These are phyloP conservation scores for Eleusine indica DNA, from an alignment of 176 grass and related monocot species.

Conservation along the genomic window DNA sequence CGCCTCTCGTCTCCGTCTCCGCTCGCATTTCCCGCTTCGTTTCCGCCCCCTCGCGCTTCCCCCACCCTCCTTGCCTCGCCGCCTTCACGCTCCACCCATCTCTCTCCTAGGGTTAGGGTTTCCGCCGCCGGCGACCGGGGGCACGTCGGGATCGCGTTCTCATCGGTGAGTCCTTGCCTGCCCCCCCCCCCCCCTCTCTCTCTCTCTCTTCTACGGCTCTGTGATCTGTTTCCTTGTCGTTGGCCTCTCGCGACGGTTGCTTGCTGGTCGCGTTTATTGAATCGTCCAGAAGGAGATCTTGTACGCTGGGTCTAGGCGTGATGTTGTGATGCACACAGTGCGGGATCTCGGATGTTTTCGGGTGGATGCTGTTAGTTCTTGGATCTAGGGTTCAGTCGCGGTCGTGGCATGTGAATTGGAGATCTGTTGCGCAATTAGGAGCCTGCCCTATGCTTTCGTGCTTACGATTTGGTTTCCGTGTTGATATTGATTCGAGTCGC, in stretches of 20 bases:
- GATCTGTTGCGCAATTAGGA: conserved; percentile 25
- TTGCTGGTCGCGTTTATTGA: not conserved
- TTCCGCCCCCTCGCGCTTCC: not conserved
- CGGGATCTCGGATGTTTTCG: not conserved
- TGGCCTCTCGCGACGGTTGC: not conserved
- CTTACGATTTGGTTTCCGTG: not conserved
- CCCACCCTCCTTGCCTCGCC: not conserved
- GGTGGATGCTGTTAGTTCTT: not conserved
- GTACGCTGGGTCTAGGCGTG: not conserved
- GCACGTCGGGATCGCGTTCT: not conserved
- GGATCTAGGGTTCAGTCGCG: conserved; percentile 35
- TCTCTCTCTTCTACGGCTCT: not conserved
- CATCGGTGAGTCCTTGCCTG: not conserved
- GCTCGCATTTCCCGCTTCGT: conserved; percentile 39
- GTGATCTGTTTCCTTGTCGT: conserved; percentile 14
- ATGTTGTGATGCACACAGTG: not conserved
- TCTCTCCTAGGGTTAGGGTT: conserved; percentile 35
- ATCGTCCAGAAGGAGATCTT: conserved; percentile 13
- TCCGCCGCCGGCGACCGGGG: not conserved
- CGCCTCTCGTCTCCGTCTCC: not conserved
- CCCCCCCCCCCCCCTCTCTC: too few relatives aligned
- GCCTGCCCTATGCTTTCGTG: not conserved
- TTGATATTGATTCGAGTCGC: not conserved
- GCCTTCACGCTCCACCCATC: not conserved
- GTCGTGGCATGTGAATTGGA: conserved; percentile 10